Evolutionary conservation across 306 rosid species (phyloP).

Genomic region (Elaeagnus macrophylla): DNA sequence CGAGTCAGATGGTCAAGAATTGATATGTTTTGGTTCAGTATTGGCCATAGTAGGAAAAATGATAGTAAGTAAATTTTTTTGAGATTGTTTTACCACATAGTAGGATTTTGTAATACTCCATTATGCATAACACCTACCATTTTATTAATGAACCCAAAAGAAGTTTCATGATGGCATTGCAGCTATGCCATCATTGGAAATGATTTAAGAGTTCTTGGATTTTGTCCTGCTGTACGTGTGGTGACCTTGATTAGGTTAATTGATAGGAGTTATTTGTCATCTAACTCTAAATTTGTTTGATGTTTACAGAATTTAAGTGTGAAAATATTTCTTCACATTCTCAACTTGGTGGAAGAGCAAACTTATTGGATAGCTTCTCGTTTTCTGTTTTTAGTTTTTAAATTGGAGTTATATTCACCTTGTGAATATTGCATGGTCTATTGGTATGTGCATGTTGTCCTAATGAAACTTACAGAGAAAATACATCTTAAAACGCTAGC

Average conservation of each 20-base stretch:
- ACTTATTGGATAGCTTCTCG: constrained; percentile 93
- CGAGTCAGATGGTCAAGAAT: too few species aligned
- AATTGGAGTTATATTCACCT: constrained; percentile 76
- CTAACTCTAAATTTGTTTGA: constrained; percentile 23
- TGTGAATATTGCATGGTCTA: constrained; percentile 95
- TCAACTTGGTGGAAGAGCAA: constrained; percentile 88
- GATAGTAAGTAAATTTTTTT: too few species aligned
- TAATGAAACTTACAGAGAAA: constrained; percentile 74
- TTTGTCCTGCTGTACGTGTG: constrained; percentile 7
- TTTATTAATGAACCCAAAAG: too few species aligned
- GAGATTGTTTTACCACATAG: too few species aligned
- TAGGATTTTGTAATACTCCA: too few species aligned
- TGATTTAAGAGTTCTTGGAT: constrained; percentile 3
- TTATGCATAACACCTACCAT: too few species aligned
- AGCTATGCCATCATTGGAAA: constrained; percentile 1
- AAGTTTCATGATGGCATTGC: too few species aligned
- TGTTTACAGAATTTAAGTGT: constrained; percentile 58
- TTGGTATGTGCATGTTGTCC: constrained; percentile 74
- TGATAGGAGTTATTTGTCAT: background rate
- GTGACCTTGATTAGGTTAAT: constrained; percentile 9
- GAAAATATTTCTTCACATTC: constrained; percentile 77
- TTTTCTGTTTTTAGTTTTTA: constrained; percentile 84
- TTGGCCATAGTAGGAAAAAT: too few species aligned
- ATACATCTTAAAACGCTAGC: constrained; percentile 49
- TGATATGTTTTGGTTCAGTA: too few species aligned